Conservation (phyloP, 768 basidiomycete genomes). For the Lactarius tabidus region DNA sequence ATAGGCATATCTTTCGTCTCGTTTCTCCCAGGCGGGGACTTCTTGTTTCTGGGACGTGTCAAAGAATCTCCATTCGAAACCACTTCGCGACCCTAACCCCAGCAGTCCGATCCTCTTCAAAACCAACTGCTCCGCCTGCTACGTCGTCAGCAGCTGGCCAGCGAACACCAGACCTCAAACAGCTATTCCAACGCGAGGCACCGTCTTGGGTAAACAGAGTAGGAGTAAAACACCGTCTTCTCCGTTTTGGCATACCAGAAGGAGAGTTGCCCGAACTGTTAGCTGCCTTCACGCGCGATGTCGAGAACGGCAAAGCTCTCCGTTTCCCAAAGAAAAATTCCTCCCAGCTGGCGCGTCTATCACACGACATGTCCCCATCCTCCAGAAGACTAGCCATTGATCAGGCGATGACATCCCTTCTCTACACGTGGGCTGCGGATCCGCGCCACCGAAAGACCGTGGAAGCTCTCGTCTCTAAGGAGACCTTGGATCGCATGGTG, state of each 20-base stretch:
- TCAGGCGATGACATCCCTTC: slow-evolving; percentile 46
- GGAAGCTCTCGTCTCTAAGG: slow-evolving; percentile 14
- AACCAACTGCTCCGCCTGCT: background rate
- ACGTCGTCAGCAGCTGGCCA: background rate
- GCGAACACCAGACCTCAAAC: background rate
- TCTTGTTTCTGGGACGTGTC: background rate
- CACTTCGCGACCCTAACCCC: background rate
- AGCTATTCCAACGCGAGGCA: slow-evolving; percentile 15
- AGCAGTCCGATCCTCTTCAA: background rate
- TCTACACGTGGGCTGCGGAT: slow-evolving; percentile 55
- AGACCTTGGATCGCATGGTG: slow-evolving; percentile 30
- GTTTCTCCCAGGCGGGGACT: background rate
- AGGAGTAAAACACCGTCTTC: slow-evolving; percentile 39
- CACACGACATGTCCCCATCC: slow-evolving; percentile 33
- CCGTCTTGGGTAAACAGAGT: slow-evolving; percentile 15
- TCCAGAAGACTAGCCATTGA: slow-evolving; percentile 37
- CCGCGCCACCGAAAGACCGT: slow-evolving; percentile 11
- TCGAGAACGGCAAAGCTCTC: slow-evolving; percentile 31
- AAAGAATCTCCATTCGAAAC: background rate
- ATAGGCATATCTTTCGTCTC: background rate
- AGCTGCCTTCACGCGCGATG: slow-evolving; percentile 37
- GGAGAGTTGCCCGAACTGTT: slow-evolving; percentile 42
- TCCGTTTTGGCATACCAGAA: slow-evolving; percentile 46
- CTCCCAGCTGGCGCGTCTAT: slow-evolving; percentile 45
- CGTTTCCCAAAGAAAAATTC: slow-evolving; percentile 30